Base-by-base conservation (phyloP, 78 protist species). In the Anaeramoeba flamelloides region DNA sequence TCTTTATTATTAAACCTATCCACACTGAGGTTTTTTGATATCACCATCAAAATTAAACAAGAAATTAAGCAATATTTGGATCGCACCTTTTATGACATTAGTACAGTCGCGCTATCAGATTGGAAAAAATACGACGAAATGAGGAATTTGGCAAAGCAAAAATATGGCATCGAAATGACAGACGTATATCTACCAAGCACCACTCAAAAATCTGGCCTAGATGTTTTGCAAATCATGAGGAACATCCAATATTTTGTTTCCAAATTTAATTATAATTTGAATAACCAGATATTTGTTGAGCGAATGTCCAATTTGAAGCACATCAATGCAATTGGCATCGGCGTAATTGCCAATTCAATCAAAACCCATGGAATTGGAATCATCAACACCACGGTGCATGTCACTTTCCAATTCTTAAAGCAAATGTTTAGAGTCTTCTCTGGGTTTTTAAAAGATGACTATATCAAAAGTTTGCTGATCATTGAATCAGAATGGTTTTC, bases 311-410 rank as follows among this genome's bases (percentile, higher is more conserved):
- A 77, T 30, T 41, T 80, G 41, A 93, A 92, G 83, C 74, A 86
- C 40, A 79, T 96, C 53, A 82, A 92, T 81, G 86, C 95, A 31
- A 89, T 96, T 83, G 81, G 90, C 79, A 91, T 94, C 86, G 89
- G 26, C 97, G 92, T 86, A 79, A 91, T 38, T 89, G 97, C 39
- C n/a, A 90, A 91, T 82, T 88, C 93, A 32, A 92, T 96, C 79
- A 88, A 96, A 32, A 92, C 95, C 33, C 99, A 96, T 83, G 99
- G 99, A 38, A 78, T 89, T 3, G 99, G 99, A 41, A 92, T 96
- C 65, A 89, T 94, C 92, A 91, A 92, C 84, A 94, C 99, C 0
- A 85, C 98, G 0, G 96, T n/a, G n/a, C 92, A 95, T 89, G 90
- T 89, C 80, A 89, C 92, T 1, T 95, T 84, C 86, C 88, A 85